Evolutionary conservation across 202 grass and related monocot species (phyloP).

Genomic region (Dendrocalamus latiflorus): DNA sequence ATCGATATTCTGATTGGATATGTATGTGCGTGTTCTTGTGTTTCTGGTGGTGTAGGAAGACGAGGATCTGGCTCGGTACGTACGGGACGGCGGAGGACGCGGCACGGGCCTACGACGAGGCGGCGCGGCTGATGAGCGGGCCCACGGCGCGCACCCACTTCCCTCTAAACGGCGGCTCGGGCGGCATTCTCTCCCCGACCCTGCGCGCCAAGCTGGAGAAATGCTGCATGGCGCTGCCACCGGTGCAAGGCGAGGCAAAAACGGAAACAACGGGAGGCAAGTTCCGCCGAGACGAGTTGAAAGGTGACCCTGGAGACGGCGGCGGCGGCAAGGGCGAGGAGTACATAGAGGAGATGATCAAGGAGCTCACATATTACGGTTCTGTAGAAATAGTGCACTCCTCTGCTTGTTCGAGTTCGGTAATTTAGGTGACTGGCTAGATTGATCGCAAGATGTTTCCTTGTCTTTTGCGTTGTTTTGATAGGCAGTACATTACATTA

Average conservation of each 20-base stretch:
- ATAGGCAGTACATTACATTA: not conserved
- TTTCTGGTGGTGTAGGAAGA: conserved; percentile 53
- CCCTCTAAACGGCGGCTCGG: not conserved
- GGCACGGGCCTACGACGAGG: conserved; percentile 83
- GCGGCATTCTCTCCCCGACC: conserved; percentile 40
- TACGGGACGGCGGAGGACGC: conserved; percentile 82
- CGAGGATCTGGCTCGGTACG: conserved; percentile 91
- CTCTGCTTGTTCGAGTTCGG: conserved; percentile 31
- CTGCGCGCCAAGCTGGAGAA: conserved; percentile 81
- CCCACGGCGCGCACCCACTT: conserved; percentile 71
- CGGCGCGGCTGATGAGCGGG: conserved; percentile 69
- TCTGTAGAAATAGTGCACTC: conserved; percentile 58
- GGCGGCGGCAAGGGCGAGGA: conserved; percentile 8
- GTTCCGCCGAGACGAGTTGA: not conserved
- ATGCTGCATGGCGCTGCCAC: conserved; percentile 26
- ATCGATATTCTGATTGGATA: not conserved
- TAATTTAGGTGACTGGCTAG: not conserved
- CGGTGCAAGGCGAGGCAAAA: not conserved
- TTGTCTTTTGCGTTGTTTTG: conserved; percentile 1
- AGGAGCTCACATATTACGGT: conserved; percentile 77
- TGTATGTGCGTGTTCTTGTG: not conserved
- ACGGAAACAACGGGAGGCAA: not conserved
- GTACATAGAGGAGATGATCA: conserved; percentile 76
- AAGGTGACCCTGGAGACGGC: not conserved
- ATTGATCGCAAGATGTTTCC: not conserved